phyloP scores from a whole-genome alignment of 2,329 filamentous ascomycete species.

The Sclerotinia borealis region DNA sequence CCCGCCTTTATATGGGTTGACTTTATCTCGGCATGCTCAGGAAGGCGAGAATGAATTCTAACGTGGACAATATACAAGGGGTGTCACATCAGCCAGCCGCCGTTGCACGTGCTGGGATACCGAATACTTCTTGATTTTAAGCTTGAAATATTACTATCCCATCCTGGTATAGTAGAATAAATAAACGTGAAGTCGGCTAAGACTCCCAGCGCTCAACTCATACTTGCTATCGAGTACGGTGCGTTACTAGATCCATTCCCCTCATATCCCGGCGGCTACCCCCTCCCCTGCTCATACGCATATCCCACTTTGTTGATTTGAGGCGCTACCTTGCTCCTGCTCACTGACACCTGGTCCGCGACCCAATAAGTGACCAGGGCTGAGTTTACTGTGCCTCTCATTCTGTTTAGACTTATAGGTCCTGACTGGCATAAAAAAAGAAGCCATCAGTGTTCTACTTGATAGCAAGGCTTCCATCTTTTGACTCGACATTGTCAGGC shows the following conservation, averaged over 20 bases:
- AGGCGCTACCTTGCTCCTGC: slow-evolving; percentile 8
- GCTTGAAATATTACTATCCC: slow-evolving; percentile 5
- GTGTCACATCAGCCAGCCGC: slow-evolving; percentile 8
- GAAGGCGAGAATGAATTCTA: neutral
- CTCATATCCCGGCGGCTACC: slow-evolving; percentile 12
- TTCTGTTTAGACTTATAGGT: slow-evolving; percentile 22
- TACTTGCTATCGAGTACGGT: slow-evolving; percentile 6
- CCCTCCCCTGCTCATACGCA: slow-evolving; percentile 6
- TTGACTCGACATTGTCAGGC: slow-evolving; percentile 12
- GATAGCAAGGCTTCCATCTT: slow-evolving; percentile 18
- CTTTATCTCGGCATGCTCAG: neutral
- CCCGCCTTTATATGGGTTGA: neutral
- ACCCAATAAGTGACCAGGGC: slow-evolving; percentile 18
- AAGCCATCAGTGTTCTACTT: slow-evolving; percentile 10
- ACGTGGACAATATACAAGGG: neutral
- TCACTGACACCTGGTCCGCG: slow-evolving; percentile 20
- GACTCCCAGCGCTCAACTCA: neutral
- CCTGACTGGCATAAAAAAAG: slow-evolving; percentile 14
- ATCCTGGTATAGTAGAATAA: neutral
- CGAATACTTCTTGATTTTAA: neutral
- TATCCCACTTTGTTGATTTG: slow-evolving; percentile 12
- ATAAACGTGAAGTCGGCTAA: neutral
- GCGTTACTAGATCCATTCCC: neutral
- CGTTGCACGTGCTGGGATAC: slow-evolving; percentile 3
- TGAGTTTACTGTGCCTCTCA: slow-evolving; percentile 23